These are phyloP conservation scores for Phytophthora podocarpi DNA, from an alignment of 352 stramenopile species.

Conservation along the genomic window DNA sequence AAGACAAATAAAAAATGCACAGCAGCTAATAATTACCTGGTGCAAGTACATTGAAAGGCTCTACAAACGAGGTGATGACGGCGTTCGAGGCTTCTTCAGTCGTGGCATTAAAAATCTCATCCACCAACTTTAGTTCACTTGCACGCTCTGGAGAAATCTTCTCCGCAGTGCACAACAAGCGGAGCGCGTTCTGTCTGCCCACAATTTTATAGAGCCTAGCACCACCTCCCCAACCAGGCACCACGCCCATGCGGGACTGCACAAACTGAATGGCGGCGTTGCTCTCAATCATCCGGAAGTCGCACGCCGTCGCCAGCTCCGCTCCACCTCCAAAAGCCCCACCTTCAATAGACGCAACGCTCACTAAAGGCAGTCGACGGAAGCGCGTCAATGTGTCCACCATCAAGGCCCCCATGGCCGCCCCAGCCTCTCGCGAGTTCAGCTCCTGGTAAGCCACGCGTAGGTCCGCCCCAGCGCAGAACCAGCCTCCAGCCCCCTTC, in stretches of 20 bases:
- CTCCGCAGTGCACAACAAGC: conserved; percentile 72
- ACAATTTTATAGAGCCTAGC: conserved; percentile 81
- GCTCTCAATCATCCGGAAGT: conserved; percentile 74
- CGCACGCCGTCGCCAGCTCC: conserved; percentile 81
- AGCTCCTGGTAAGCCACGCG: conserved; percentile 78
- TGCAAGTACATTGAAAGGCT: conserved; percentile 48
- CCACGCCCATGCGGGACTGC: conserved; percentile 83
- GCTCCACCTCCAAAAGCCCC: conserved; percentile 84
- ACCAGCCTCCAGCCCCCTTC: conserved; percentile 64
- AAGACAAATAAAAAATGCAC: too few relatives aligned
- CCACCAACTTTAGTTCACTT: conserved; percentile 61
- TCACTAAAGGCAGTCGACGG: conserved; percentile 80
- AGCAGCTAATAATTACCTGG: conserved; percentile 46
- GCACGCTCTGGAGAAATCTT: conserved; percentile 52
- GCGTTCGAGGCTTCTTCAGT: conserved; percentile 22
- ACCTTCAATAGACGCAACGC: conserved; percentile 78
- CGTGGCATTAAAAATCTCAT: conserved; percentile 51
- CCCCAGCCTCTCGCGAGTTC: conserved; percentile 64
- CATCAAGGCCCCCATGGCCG: conserved; percentile 78
- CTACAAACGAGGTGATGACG: conserved; percentile 57
- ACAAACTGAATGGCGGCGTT: conserved; percentile 87
- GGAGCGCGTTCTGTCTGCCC: conserved; percentile 67
- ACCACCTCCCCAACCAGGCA: conserved; percentile 82
- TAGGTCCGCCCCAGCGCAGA: conserved; percentile 87
- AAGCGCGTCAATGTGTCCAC: conserved; percentile 74